phyloP scores from a whole-genome alignment of 768 basidiomycete genomes.

The Suillus cothurnatus region DNA sequence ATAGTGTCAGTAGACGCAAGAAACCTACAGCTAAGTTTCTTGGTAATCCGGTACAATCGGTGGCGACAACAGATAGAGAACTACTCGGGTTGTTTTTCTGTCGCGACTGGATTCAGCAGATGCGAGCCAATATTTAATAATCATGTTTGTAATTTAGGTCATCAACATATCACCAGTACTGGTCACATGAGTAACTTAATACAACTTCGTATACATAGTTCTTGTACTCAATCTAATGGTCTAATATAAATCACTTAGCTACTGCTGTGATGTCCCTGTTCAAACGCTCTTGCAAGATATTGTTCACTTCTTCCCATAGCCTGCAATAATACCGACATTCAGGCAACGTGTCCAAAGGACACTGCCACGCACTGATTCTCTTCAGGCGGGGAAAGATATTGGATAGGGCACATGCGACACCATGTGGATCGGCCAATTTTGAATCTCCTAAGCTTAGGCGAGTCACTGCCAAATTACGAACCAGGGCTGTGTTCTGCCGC shows the following conservation, averaged over 20 bases:
- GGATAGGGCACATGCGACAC: constrained; percentile 3
- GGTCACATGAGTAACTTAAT: not conserved
- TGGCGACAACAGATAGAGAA: not conserved
- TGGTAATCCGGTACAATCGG: not conserved
- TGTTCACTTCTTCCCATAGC: constrained; percentile 4
- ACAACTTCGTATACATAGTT: not conserved
- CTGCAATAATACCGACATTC: not conserved
- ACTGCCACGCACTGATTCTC: constrained; percentile 4
- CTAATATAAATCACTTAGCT: not conserved
- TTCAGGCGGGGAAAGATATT: constrained; percentile 1
- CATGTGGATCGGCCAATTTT: not conserved
- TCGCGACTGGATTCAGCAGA: not conserved
- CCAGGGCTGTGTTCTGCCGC: not conserved
- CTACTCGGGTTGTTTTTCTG: not conserved
- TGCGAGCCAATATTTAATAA: not conserved
- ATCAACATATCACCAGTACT: not conserved
- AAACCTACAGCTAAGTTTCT: not conserved
- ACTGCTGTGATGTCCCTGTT: not conserved
- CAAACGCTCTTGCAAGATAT: not conserved
- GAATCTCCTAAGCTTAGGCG: constrained; percentile 3
- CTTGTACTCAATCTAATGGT: not conserved
- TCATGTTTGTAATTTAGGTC: not conserved
- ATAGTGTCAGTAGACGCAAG: not conserved
- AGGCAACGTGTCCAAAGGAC: not conserved
- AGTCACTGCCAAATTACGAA: constrained; percentile 2